Evolutionary conservation across 768 basidiomycete genomes (phyloP).

Genomic region (Leucocoprinus leucothites): DNA sequence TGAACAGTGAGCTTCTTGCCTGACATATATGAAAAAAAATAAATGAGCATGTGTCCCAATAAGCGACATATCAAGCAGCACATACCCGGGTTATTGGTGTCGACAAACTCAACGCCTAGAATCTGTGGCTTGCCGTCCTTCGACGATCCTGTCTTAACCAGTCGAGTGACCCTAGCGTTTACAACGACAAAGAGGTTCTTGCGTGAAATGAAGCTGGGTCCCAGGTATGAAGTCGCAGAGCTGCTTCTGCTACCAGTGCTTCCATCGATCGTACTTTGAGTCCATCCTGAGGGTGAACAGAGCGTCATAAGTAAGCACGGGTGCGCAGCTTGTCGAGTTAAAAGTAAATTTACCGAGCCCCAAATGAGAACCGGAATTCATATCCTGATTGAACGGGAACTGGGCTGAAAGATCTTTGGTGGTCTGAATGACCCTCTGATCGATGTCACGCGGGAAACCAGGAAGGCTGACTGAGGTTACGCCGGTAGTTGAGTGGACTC

Average conservation of each 20-base stretch:
- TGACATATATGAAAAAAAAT: background rate
- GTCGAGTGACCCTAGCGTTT: slow-evolving; percentile 21
- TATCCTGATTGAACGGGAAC: slow-evolving; percentile 15
- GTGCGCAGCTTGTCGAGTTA: background rate
- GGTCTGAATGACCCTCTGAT: slow-evolving; percentile 17
- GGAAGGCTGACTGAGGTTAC: slow-evolving; percentile 21
- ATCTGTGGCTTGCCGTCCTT: slow-evolving; percentile 26
- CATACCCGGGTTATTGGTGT: background rate
- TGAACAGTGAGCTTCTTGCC: slow-evolving; percentile 13
- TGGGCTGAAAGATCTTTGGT: background rate
- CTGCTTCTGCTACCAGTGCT: slow-evolving; percentile 13
- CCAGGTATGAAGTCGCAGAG: slow-evolving; percentile 29
- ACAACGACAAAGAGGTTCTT: slow-evolving; percentile 28
- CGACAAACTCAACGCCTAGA: slow-evolving; percentile 10
- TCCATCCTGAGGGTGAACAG: slow-evolving; percentile 10
- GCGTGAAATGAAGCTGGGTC: slow-evolving; percentile 21
- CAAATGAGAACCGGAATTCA: slow-evolving; percentile 17
- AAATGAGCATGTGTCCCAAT: background rate
- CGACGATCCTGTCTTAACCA: slow-evolving; percentile 25
- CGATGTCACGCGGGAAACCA: slow-evolving; percentile 20
- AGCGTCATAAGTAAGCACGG: no score
- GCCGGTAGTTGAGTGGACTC: slow-evolving; percentile 24
- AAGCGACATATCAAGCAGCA: no score
- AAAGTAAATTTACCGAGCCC: background rate
- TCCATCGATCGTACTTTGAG: slow-evolving; percentile 3